Evolutionary conservation across 306 rosid genomes (phyloP).

Genomic region (Carpinus fangiana): DNA sequence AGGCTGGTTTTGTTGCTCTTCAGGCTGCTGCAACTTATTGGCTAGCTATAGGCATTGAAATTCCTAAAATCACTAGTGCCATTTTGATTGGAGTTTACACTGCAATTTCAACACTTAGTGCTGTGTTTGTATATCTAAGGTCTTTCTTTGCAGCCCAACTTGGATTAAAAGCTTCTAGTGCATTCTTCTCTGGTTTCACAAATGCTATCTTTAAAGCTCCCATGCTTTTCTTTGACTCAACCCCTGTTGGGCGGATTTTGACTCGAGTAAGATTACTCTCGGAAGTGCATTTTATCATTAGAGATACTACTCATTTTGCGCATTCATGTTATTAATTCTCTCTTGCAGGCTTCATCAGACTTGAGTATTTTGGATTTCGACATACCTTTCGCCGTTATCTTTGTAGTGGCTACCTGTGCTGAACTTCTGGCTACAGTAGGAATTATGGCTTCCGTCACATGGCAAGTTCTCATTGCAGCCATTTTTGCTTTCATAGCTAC

Average conservation of each 20-base stretch:
- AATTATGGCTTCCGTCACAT: conserved; percentile 68
- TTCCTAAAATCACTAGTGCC: conserved; percentile 44
- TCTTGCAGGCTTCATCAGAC: conserved; percentile 78
- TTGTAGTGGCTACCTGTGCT: conserved; percentile 24
- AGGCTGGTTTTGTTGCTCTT: conserved; percentile 39
- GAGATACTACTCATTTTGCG: neutral
- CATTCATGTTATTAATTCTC: neutral
- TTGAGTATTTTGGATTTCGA: conserved; percentile 78
- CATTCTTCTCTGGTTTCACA: conserved; percentile 62
- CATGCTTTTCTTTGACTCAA: conserved; percentile 83
- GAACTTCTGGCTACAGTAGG: conserved; percentile 42
- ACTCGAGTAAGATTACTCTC: conserved; percentile 56
- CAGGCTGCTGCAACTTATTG: conserved; percentile 61
- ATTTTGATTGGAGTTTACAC: conserved; percentile 59
- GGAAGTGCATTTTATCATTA: neutral
- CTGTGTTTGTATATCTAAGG: conserved; percentile 43
- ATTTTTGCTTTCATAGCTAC: conserved; percentile 53
- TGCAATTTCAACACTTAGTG: conserved; percentile 47
- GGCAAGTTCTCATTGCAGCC: conserved; percentile 79
- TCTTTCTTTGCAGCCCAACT: conserved; percentile 40
- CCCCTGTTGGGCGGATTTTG: conserved; percentile 75
- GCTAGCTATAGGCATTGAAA: conserved; percentile 68
- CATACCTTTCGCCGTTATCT: conserved; percentile 57
- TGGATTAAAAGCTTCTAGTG: conserved; percentile 74
- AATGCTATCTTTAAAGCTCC: conserved; percentile 76